Conservation (phyloP, 2,329 filamentous ascomycete genomes). For the Fusarium multiceps region DNA sequence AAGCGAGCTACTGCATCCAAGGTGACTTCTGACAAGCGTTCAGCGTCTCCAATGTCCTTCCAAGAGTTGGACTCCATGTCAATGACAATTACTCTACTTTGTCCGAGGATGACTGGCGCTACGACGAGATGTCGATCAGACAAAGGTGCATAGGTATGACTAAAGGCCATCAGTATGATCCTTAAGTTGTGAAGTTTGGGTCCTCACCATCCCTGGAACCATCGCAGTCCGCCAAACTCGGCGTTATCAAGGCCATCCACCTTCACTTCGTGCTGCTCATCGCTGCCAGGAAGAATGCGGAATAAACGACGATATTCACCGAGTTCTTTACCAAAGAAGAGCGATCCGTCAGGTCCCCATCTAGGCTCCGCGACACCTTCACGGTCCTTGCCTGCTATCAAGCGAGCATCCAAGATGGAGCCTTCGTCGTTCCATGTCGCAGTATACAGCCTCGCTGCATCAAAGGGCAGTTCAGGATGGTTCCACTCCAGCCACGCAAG, state of each 20-base stretch:
- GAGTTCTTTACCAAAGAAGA: slow-evolving; percentile 61
- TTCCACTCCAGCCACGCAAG: slow-evolving; percentile 67
- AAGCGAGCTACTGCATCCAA: slow-evolving; percentile 51
- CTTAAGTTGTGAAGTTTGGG: rapidly evolving
- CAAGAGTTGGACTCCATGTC: slow-evolving; percentile 50
- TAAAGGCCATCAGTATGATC: slow-evolving; percentile 29
- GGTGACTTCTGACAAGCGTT: slow-evolving; percentile 49
- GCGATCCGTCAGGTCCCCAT: slow-evolving; percentile 61
- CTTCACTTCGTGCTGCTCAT: slow-evolving; percentile 46
- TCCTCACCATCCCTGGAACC: slow-evolving; percentile 49
- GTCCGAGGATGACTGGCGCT: slow-evolving; percentile 48
- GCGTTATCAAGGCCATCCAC: slow-evolving; percentile 55
- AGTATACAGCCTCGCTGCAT: slow-evolving; percentile 57
- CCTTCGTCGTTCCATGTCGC: slow-evolving; percentile 54
- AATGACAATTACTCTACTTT: slow-evolving; percentile 52
- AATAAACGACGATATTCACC: slow-evolving; percentile 62
- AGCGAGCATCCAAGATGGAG: slow-evolving; percentile 46
- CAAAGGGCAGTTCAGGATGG: slow-evolving; percentile 65
- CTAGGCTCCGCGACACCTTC: slow-evolving; percentile 62
- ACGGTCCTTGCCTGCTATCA: slow-evolving; percentile 56
- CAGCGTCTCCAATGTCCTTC: slow-evolving; percentile 47
- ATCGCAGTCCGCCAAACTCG: slow-evolving; percentile 53
- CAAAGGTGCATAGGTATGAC: slow-evolving; percentile 55
- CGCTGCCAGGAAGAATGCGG: slow-evolving; percentile 46
- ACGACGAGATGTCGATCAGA: slow-evolving; percentile 52